Conservation (phyloP, 1,284 basidiomycete genomes). For the Cutaneotrichosporon arboriforme region DNA sequence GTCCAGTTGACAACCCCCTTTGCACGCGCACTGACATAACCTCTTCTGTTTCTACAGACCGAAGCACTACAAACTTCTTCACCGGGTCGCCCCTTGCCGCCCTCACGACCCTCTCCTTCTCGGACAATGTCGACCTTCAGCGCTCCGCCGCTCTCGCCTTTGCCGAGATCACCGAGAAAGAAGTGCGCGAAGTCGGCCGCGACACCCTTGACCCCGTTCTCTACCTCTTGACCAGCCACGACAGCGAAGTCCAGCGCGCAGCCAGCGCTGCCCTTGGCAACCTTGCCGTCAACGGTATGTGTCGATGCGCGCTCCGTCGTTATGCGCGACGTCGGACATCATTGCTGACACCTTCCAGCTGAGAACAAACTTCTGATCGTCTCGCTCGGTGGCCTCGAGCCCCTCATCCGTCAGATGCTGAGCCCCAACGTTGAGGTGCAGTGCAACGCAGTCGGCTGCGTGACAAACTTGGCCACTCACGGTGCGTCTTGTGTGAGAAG, state of each 20-base stretch:
- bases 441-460: slow-evolving; percentile 99
- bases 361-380: slow-evolving; percentile 99
- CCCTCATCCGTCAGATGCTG: slow-evolving; percentile 94
- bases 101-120: slow-evolving; percentile 94
- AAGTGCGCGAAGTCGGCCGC: slow-evolving; percentile 91
- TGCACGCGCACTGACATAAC: background rate
- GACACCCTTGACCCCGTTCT: slow-evolving; percentile 98
- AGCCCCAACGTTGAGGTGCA: slow-evolving; percentile 99
- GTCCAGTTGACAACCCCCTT: background rate
- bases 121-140: slow-evolving; percentile 98
- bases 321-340: too few species aligned
- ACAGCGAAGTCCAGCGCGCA: slow-evolving; percentile 97
- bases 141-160: slow-evolving; percentile 96
- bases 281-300: slow-evolving; percentile 92
- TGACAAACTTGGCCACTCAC: slow-evolving; percentile 97
- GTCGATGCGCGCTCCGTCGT: background rate
- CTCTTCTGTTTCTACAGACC: slow-evolving; percentile 56
- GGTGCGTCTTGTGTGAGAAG: slow-evolving; percentile 54
- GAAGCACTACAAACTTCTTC: slow-evolving; percentile 94
- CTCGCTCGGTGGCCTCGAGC: slow-evolving; percentile 94
- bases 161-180: slow-evolving; percentile 99
- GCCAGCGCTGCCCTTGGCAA: slow-evolving; percentile 98
- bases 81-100: slow-evolving; percentile 84
- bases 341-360: slow-evolving; percentile 55
- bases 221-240: slow-evolving; percentile 94